A percentile compares a stretch with the other conserved stretches of the same genome.
These are phyloP conservation scores for Fusarium pseudograminearum DNA, from an alignment of 2,329 filamentous ascomycete genomes.

Conservation along the genomic window DNA sequence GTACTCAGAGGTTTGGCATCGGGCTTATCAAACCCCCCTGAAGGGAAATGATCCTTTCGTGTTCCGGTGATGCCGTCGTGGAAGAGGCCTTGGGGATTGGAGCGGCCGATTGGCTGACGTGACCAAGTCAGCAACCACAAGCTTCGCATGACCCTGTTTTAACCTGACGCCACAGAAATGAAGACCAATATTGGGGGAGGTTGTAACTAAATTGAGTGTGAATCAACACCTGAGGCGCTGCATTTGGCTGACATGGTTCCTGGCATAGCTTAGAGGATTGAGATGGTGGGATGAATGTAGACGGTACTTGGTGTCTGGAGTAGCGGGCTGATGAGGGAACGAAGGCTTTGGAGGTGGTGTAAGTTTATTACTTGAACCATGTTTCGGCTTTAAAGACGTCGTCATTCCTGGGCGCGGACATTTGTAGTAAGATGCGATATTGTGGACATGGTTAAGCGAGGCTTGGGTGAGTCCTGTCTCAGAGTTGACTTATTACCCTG, in stretches of 20 bases:
- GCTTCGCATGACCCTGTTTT: slow-evolving; percentile 31
- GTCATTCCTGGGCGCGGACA: slow-evolving; percentile 18
- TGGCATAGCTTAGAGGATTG: slow-evolving; percentile 21
- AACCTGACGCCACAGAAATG: slow-evolving; percentile 9
- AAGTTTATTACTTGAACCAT: slow-evolving; percentile 25
- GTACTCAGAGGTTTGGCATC: not conserved
- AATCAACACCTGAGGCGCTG: slow-evolving; percentile 8
- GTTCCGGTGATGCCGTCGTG: slow-evolving; percentile 22
- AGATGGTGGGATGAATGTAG: slow-evolving; percentile 32
- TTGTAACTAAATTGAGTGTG: slow-evolving; percentile 9
- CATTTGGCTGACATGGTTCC: slow-evolving; percentile 18
- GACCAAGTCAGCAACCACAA: slow-evolving; percentile 35
- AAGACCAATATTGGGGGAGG: slow-evolving; percentile 9
- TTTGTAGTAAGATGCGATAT: not conserved
- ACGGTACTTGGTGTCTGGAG: slow-evolving; percentile 27
- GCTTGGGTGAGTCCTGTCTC: slow-evolving; percentile 2
- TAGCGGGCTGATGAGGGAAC: slow-evolving; percentile 13
- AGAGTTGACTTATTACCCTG: slow-evolving; percentile 1
- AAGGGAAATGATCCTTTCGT: slow-evolving; percentile 19
- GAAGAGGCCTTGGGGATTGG: slow-evolving; percentile 3
- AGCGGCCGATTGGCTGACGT: slow-evolving; percentile 31
- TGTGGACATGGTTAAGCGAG: not conserved
- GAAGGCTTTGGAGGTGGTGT: slow-evolving; percentile 26
- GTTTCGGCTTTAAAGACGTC: slow-evolving; percentile 6
- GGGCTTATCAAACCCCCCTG: slow-evolving; percentile 5